A percentile compares a stretch with the other conserved stretches of the same genome.
These are phyloP conservation scores for Hyphopichia pseudoburtonii DNA, from an alignment of 1,139 yeast species.

Conservation along the genomic window DNA sequence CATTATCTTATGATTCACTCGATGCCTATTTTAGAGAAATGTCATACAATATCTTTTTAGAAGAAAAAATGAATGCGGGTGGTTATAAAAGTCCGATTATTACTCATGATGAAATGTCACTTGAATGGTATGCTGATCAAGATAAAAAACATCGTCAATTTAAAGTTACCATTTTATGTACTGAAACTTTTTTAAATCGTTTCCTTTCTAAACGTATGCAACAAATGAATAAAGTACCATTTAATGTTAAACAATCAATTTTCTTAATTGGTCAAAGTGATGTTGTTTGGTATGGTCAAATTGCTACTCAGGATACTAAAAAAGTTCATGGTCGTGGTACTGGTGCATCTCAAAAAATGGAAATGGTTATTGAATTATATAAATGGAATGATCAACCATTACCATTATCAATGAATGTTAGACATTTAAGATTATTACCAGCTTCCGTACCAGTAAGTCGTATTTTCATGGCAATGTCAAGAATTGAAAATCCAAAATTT, in stretches of 20 bases:
- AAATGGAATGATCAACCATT: constrained; percentile 56
- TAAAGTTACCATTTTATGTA: constrained; percentile 33
- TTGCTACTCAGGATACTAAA: constrained; percentile 46
- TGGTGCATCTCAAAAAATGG: constrained; percentile 26
- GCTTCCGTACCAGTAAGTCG: constrained; percentile 64
- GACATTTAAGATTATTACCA: constrained; percentile 52
- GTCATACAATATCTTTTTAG: constrained; percentile 61
- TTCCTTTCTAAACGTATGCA: constrained; percentile 44
- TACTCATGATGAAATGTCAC: constrained; percentile 37
- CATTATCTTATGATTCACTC: constrained; percentile 48
- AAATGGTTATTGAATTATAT: constrained; percentile 51
- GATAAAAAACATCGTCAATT: constrained; percentile 43
- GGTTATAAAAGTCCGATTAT: constrained; percentile 21
- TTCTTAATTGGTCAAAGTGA: constrained; percentile 41
- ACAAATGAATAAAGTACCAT: constrained; percentile 46
- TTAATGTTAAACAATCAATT: constrained; percentile 46
- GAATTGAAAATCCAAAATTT: constrained; percentile 57
- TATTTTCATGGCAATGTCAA: constrained; percentile 63
- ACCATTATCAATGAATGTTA: constrained; percentile 42
- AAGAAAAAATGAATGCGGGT: constrained; percentile 52
- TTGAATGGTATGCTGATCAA: constrained; percentile 55
- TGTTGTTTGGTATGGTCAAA: constrained; percentile 41
- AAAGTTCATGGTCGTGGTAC: constrained; percentile 18
- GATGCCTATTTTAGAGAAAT: constrained; percentile 57
- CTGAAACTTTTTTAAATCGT: constrained; percentile 41